Evolutionary conservation across 2,329 filamentous ascomycete genomes (phyloP).

Genomic region (Trichoderma gracile): DNA sequence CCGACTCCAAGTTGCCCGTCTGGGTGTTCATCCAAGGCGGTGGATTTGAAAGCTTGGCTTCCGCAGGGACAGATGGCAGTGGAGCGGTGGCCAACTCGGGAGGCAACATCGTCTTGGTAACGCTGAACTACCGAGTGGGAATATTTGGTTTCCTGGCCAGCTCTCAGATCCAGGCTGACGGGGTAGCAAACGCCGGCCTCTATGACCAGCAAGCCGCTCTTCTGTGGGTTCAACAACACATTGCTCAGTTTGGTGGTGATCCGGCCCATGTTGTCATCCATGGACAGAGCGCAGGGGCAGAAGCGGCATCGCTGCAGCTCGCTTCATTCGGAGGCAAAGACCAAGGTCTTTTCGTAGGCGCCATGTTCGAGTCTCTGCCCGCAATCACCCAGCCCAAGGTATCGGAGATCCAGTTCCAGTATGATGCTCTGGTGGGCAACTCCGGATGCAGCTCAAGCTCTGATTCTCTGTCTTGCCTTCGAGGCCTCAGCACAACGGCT

Average conservation of each 20-base stretch:
- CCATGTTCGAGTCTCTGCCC: constrained; percentile 52
- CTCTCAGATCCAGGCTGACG: constrained; percentile 23
- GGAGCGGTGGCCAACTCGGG: constrained; percentile 39
- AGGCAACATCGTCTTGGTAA: constrained; percentile 49
- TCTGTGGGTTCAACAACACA: constrained; percentile 29
- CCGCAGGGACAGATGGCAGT: constrained; percentile 42
- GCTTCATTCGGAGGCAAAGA: constrained; percentile 54
- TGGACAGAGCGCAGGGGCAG: constrained; percentile 68
- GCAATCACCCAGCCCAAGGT: constrained; percentile 50
- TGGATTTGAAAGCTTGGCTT: constrained; percentile 39
- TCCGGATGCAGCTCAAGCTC: constrained; percentile 30
- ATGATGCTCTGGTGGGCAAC: constrained; percentile 15
- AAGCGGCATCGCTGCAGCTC: constrained; percentile 63
- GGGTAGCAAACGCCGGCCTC: constrained; percentile 29
- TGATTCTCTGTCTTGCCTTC: constrained; percentile 49
- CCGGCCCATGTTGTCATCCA: constrained; percentile 63
- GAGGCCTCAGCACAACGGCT: constrained; percentile 42
- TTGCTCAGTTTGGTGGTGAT: constrained; percentile 29
- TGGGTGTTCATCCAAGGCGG: constrained; percentile 49
- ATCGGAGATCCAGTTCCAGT: constrained; percentile 24
- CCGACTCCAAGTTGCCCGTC: constrained; percentile 41
- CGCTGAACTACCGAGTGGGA: constrained; percentile 48
- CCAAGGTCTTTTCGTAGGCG: constrained; percentile 52
- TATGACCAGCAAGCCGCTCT: constrained; percentile 47
- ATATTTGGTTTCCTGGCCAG: constrained; percentile 44